A percentile compares a stretch with the other conserved stretches of the same genome.
Conservation (phyloP, 129 eudicot species). For the Logfia minima region DNA sequence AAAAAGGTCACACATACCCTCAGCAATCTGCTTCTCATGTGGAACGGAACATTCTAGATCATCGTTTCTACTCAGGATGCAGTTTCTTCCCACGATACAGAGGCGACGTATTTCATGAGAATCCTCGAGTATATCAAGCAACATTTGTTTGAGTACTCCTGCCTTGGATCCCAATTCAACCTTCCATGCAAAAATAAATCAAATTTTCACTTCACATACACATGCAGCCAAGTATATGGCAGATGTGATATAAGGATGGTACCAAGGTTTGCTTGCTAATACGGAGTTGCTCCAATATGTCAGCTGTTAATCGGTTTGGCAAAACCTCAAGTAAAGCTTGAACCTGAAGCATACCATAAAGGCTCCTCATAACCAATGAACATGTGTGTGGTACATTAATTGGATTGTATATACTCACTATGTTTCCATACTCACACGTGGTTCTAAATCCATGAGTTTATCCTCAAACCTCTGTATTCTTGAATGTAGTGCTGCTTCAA, state of each 20-base stretch:
- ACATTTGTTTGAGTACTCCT: conserved; percentile 93
- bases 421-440: conserved; percentile 96
- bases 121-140: conserved; percentile 96
- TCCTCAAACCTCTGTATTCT: conserved; percentile 83
- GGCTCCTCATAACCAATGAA: conserved; percentile 5
- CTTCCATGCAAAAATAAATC: conserved; percentile 35
- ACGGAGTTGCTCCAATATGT: conserved; percentile 86
- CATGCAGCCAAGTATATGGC: not conserved
- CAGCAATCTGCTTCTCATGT: conserved; percentile 86
- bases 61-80: conserved; percentile 58
- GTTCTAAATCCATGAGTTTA: conserved; percentile 87
- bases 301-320: conserved; percentile 87
- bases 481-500: conserved; percentile 95
- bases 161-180: conserved; percentile 94
- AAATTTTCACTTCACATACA: conserved; percentile 13
- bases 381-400: conserved; percentile 6
- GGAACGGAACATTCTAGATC: conserved; percentile 81
- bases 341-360: conserved; percentile 56
- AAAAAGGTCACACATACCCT: conserved; percentile 48
- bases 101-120: conserved; percentile 90
- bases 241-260: conserved; percentile 15
- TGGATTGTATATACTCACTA: conserved; percentile 56
- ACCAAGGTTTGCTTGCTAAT: conserved; percentile 96
- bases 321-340: conserved; percentile 89
- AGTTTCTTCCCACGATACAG: conserved; percentile 90